phyloP scores from a whole-genome alignment of 1,139 yeast genomes.

The Nakaseomyces glabratus region DNA sequence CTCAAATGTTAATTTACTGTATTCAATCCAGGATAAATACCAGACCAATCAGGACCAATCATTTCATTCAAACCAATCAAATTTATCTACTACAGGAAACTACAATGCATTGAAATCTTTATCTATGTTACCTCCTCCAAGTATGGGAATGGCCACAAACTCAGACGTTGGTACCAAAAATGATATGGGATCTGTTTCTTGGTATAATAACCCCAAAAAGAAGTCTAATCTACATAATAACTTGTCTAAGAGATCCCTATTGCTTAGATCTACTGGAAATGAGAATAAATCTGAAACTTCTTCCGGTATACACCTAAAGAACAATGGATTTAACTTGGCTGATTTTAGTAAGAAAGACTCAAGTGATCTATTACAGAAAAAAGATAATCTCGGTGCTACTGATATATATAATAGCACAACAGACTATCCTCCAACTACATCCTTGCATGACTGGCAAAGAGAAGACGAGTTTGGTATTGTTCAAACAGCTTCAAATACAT shows the following conservation, averaged over 20 bases:
- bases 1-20: conserved; percentile 2
- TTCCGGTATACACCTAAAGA: conserved; percentile 25
- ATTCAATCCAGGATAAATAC: conserved; percentile 1
- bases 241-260: conserved; percentile 34
- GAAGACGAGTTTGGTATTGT: conserved; percentile 30
- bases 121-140: too few relatives aligned
- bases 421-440: conserved; percentile 48
- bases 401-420: conserved; percentile 5
- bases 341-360: not conserved
- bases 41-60: conserved; percentile 1
- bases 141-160: too few relatives aligned
- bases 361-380: conserved; percentile 1
- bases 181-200: conserved; percentile 17
- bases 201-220: conserved; percentile 49
- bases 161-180: too few relatives aligned
- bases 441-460: conserved; percentile 43
- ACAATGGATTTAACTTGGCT: not conserved
- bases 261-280: not conserved
- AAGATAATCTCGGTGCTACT: too few relatives aligned
- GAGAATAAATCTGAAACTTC: conserved; percentile 2
- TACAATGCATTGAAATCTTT: too few relatives aligned
- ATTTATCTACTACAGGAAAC: too few relatives aligned
- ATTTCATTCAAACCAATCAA: too few relatives aligned
- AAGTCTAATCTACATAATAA: conserved; percentile 48
- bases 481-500: conserved; percentile 12